Evolutionary conservation across 2,329 filamentous ascomycete genomes (phyloP).

Genomic region (Fusarium foetens): DNA sequence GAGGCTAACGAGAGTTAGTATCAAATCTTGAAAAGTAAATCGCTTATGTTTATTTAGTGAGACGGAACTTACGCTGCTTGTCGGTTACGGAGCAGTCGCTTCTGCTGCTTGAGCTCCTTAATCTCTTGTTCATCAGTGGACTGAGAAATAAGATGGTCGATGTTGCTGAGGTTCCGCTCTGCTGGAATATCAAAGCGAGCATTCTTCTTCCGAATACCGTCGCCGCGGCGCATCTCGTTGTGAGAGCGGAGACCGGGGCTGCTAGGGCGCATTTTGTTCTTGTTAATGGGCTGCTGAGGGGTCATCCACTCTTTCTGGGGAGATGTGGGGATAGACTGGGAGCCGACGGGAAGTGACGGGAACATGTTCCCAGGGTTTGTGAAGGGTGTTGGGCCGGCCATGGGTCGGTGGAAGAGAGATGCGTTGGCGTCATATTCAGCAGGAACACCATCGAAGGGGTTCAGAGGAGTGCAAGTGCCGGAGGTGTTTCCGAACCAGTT

Average conservation of each 20-base stretch:
- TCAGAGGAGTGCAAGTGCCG: conserved; percentile 78
- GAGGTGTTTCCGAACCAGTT: conserved; percentile 62
- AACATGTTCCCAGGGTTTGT: conserved; percentile 65
- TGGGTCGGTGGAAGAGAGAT: conserved; percentile 63
- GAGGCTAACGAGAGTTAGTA: conserved; percentile 65
- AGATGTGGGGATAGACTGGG: conserved; percentile 63
- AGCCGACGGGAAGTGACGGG: conserved; percentile 59
- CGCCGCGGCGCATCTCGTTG: conserved; percentile 80
- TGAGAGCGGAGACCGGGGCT: conserved; percentile 78
- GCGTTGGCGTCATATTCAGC: conserved; percentile 65
- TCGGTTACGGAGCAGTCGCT: conserved; percentile 91
- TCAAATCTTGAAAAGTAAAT: neutral
- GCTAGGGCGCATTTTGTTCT: conserved; percentile 69
- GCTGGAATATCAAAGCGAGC: conserved; percentile 96
- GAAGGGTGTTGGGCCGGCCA: conserved; percentile 66
- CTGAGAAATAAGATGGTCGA: conserved; percentile 89
- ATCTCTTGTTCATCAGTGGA: conserved; percentile 92
- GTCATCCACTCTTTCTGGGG: conserved; percentile 69
- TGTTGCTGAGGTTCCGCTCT: conserved; percentile 92
- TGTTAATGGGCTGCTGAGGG: conserved; percentile 61
- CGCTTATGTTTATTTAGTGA: conserved; percentile 13
- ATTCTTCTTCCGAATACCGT: conserved; percentile 98
- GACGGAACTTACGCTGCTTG: conserved; percentile 83
- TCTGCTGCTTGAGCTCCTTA: conserved; percentile 98
- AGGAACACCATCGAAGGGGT: conserved; percentile 68